These are phyloP conservation scores for Nymphaea colorata DNA, from an alignment of 164 flowering plant genomes.

Conservation along the genomic window DNA sequence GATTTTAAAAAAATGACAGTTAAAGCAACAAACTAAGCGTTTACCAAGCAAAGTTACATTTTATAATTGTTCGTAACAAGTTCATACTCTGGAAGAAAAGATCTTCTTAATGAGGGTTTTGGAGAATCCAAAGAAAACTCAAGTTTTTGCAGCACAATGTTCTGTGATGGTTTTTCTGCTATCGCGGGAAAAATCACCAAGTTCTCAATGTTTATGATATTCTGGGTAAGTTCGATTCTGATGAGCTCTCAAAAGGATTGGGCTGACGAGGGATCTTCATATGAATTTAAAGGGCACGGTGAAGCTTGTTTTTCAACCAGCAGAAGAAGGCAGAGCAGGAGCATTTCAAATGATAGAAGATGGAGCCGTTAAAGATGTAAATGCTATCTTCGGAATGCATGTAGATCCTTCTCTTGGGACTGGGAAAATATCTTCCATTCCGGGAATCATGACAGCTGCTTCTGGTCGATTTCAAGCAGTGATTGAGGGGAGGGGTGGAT, in stretches of 20 bases:
- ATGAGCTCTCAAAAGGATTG: neutral
- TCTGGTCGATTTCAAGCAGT: slow-evolving; percentile 31
- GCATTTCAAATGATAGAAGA: slow-evolving; percentile 65
- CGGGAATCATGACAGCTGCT: slow-evolving; percentile 65
- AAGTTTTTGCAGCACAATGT: no score
- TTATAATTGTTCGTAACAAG: no score
- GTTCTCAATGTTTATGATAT: no score
- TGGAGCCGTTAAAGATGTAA: slow-evolving; percentile 42
- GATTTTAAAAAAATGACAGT: no score
- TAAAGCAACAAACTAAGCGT: no score
- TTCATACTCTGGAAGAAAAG: no score
- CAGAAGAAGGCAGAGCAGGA: slow-evolving; percentile 65
- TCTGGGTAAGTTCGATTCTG: no score
- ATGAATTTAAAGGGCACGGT: slow-evolving; percentile 50
- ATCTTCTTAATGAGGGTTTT: no score
- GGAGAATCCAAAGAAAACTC: no score
- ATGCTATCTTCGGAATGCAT: slow-evolving; percentile 65
- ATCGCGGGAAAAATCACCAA: no score
- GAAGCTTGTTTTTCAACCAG: slow-evolving; percentile 86
- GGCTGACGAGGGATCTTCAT: neutral
- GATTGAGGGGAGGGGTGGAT: slow-evolving; percentile 49
- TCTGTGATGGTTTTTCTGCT: no score
- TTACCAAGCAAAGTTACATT: no score
- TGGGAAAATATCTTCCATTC: slow-evolving; percentile 52
- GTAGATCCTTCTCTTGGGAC: slow-evolving; percentile 31